Evolutionary conservation across 768 basidiomycete genomes (phyloP).

Genomic region (Termitomyces eurrhizus): DNA sequence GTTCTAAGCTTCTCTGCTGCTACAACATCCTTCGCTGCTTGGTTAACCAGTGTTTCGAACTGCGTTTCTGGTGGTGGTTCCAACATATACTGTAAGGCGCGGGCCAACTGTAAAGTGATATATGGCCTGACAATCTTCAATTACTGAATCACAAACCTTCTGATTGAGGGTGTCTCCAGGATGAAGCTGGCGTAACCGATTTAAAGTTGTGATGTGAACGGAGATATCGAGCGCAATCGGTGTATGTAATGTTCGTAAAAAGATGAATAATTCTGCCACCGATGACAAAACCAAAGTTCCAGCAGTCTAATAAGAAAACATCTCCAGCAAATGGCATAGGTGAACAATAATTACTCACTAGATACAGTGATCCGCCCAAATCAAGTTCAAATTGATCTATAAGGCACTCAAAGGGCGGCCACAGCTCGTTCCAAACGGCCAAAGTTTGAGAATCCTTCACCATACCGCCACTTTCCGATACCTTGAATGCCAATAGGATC

Average conservation of each 20-base stretch:
- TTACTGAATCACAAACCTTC: constrained; percentile 38
- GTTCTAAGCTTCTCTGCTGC: constrained; percentile 68
- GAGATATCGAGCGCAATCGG: constrained; percentile 52
- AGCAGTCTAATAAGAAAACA: constrained; percentile 38
- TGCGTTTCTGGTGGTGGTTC: constrained; percentile 47
- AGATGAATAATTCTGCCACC: constrained; percentile 61
- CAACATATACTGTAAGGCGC: constrained; percentile 47
- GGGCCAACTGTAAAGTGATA: constrained; percentile 39
- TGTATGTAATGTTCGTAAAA: constrained; percentile 52
- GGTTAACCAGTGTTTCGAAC: constrained; percentile 46
- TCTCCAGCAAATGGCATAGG: constrained; percentile 1
- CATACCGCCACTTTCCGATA: constrained; percentile 22
- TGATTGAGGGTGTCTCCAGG: constrained; percentile 43
- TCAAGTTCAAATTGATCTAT: constrained; percentile 47
- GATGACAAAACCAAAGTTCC: constrained; percentile 54
- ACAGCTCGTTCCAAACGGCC: constrained; percentile 71
- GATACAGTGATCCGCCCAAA: constrained; percentile 34
- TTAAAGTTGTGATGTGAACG: constrained; percentile 44
- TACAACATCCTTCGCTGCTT: constrained; percentile 57
- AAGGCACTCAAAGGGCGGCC: constrained; percentile 64
- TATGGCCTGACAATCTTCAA: neutral
- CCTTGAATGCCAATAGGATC: constrained; percentile 53
- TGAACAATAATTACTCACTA: constrained; percentile 26
- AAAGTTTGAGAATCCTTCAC: constrained; percentile 29
- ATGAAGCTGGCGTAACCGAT: constrained; percentile 42